Evolutionary conservation across 1,284 basidiomycete species (phyloP), one percentile per base, ranked within the genome.

Genomic region (Neonothopanus nambi): DNA sequence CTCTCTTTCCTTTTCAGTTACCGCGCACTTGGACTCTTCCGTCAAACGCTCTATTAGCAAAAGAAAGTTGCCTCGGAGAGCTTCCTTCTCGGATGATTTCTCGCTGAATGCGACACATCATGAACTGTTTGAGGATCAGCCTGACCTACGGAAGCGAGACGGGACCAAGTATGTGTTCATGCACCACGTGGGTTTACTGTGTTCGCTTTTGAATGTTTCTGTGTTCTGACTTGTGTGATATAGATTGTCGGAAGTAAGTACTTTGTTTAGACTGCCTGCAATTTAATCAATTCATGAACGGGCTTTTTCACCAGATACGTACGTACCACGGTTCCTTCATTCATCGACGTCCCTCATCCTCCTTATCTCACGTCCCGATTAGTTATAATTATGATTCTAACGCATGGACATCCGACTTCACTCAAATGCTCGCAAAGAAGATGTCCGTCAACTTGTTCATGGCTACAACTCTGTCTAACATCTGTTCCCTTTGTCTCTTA

Each of bases 161-260:
- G 68, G 66, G 21, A 60, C 67, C 2, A 76, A 74, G 67, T 75
- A 76, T 60, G 72, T 78, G 9, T 75, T 78, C 54, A 76, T 78
- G 73, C 76, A 78, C 51, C 69, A 74, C 63, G 76, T 75, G 61
- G 41, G 73, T 63, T 26, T n/a, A 17, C 28, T 57, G 12, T 28
- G 24, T n/a, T 33, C 12, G 33, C 33, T 18, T 13, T 24, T 38
- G 53, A 43, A 51, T 5, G 43, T 44, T 24, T 8, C 35, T 43
- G 35, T 9, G 17, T 40, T 35, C 30, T 17, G 17, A n/a, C 30
- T 3, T 17, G 20, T 36, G 33, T n/a, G 11, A 20, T 45, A 8
- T 48, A 77, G 76, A 76, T 78, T 43, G 70, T 78, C 46, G 76
- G 76, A 37, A 77, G 74, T 77, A 54, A 52, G 76, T 68, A 9